phyloP scores from a whole-genome alignment of 345 rosid species.

The Tarenaya hassleriana region DNA sequence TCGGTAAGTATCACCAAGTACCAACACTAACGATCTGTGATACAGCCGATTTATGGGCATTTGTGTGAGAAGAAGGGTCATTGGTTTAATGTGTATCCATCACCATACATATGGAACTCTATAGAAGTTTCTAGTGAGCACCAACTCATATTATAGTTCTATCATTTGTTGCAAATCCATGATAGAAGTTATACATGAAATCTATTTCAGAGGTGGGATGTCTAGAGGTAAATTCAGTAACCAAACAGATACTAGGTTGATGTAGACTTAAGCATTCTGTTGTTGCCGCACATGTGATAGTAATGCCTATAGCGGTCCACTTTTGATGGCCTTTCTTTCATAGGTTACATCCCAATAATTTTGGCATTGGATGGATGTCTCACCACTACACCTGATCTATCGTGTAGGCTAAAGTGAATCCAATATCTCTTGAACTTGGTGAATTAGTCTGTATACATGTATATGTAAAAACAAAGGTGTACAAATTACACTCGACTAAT shows the following conservation, averaged over 20 bases:
- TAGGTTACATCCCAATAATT: too few relatives aligned
- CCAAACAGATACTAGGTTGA: too few relatives aligned
- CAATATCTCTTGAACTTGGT: too few relatives aligned
- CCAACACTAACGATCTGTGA: constrained; percentile 4
- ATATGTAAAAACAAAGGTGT: neutral
- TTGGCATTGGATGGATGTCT: too few relatives aligned
- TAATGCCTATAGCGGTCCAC: too few relatives aligned
- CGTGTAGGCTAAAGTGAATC: too few relatives aligned
- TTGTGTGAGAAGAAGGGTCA: constrained; percentile 7
- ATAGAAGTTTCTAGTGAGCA: constrained; percentile 4
- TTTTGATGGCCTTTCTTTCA: too few relatives aligned
- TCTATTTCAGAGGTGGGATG: neutral
- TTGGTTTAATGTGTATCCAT: constrained; percentile 14
- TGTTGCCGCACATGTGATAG: too few relatives aligned
- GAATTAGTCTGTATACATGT: neutral
- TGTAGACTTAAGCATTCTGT: too few relatives aligned
- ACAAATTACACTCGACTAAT: neutral
- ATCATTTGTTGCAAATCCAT: neutral
- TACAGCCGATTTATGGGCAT: constrained; percentile 2
- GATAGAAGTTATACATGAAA: constrained; percentile 1
- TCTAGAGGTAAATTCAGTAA: neutral
- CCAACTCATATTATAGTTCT: neutral
- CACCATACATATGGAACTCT: constrained; percentile 1
- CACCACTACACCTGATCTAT: too few relatives aligned
- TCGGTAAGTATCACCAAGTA: constrained; percentile 55